phyloP scores from a whole-genome alignment of 768 basidiomycete species.

The Coprinopsis cinerea region DNA sequence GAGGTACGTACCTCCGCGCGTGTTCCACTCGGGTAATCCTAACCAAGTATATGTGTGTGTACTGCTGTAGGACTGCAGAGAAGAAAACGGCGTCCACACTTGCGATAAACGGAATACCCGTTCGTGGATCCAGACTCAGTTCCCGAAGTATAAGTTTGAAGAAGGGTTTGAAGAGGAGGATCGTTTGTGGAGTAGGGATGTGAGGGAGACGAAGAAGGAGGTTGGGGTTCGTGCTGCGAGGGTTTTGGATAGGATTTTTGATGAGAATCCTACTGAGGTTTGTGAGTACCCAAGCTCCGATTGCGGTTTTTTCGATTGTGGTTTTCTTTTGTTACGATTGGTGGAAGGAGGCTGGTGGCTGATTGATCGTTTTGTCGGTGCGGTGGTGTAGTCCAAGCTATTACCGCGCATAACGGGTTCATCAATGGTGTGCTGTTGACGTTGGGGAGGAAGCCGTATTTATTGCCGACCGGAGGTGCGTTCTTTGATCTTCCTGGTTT shows the following conservation, averaged over 20 bases:
- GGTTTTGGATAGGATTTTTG: constrained; percentile 54
- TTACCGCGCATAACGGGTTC: constrained; percentile 16
- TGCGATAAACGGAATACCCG: constrained; percentile 49
- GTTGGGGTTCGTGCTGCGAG: constrained; percentile 40
- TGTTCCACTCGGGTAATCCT: background rate
- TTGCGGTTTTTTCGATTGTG: too few relatives aligned
- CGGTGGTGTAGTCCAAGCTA: constrained; percentile 8
- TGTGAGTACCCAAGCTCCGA: too few relatives aligned
- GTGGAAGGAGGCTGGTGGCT: background rate
- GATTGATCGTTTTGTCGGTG: background rate
- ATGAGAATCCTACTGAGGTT: constrained; percentile 30
- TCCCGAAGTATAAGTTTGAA: constrained; percentile 52
- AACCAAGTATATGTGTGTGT: background rate
- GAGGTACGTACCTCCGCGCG: constrained; percentile 39
- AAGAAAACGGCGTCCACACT: constrained; percentile 62
- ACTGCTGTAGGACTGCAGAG: constrained; percentile 51
- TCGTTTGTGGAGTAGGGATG: constrained; percentile 47
- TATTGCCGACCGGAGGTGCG: constrained; percentile 14
- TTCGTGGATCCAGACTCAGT: constrained; percentile 38
- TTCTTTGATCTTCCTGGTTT: background rate
- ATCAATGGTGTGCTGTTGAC: constrained; percentile 15
- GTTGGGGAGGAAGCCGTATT: constrained; percentile 10
- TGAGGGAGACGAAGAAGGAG: constrained; percentile 47
- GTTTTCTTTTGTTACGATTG: background rate
- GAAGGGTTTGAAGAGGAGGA: constrained; percentile 57